These are phyloP conservation scores for Colletotrichum chlorophyti DNA, from an alignment of 2,329 filamentous ascomycete genomes.

Conservation along the genomic window DNA sequence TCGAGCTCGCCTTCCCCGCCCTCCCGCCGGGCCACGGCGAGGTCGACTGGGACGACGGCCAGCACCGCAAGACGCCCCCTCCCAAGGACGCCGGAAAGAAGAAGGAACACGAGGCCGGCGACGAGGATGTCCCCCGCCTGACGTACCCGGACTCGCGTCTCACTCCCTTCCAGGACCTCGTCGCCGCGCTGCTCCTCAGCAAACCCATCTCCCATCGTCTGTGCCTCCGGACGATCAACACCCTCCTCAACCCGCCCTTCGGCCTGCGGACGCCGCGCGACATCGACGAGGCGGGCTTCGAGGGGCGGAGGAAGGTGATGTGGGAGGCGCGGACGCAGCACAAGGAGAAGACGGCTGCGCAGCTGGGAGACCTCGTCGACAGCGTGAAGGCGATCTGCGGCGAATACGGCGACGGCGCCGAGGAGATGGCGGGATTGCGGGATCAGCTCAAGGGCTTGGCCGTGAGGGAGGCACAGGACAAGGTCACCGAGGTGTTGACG, in stretches of 20 bases:
- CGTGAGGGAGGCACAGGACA: background rate
- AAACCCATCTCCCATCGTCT: constrained; percentile 51
- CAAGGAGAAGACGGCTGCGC: constrained; percentile 50
- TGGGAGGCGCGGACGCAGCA: constrained; percentile 50
- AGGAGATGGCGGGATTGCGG: background rate
- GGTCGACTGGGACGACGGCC: constrained; percentile 2
- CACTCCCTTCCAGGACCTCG: constrained; percentile 50
- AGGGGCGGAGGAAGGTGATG: constrained; percentile 45
- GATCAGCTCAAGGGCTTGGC: background rate
- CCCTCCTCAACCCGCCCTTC: constrained; percentile 50
- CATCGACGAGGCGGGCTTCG: constrained; percentile 42
- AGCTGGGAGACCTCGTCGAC: constrained; percentile 36
- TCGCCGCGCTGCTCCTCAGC: constrained; percentile 49
- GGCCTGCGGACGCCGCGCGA: constrained; percentile 19
- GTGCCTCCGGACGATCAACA: constrained; percentile 49
- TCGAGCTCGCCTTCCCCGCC: constrained; percentile 1
- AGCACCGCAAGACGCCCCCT: background rate
- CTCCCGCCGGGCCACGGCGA: background rate
- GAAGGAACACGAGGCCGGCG: background rate
- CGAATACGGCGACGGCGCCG: background rate
- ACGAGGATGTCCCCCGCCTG: background rate
- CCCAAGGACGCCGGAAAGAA: background rate
- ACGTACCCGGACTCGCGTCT: constrained; percentile 30
- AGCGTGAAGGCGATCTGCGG: background rate
- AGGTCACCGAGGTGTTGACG: background rate